These are phyloP conservation scores for Abortiporus biennis DNA, from an alignment of 1,284 basidiomycete genomes.

Conservation along the genomic window DNA sequence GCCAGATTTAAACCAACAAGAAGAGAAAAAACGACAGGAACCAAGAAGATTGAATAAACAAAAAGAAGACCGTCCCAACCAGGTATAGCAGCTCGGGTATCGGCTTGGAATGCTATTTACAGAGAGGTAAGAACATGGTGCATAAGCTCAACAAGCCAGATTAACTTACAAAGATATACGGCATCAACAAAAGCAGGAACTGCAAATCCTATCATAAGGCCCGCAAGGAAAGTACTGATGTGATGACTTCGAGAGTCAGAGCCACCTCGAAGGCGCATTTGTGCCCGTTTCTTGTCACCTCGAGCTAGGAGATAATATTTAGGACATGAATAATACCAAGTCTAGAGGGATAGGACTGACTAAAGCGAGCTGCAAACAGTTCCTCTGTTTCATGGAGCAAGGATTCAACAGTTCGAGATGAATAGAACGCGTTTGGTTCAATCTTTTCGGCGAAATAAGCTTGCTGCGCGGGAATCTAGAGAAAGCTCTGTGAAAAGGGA, in stretches of 20 bases:
- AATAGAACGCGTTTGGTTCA: slow-evolving; percentile 55
- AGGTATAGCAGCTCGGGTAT: slow-evolving; percentile 55
- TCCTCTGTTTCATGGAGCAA: slow-evolving; percentile 75
- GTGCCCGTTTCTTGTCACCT: slow-evolving; percentile 81
- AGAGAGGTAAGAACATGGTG: not conserved
- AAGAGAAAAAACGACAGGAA: slow-evolving; percentile 76
- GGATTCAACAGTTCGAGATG: slow-evolving; percentile 52
- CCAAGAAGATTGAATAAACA: slow-evolving; percentile 72
- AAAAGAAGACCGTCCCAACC: slow-evolving; percentile 73
- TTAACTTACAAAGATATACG: slow-evolving; percentile 56
- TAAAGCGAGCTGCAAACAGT: slow-evolving; percentile 68
- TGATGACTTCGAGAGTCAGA: slow-evolving; percentile 63
- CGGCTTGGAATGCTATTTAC: slow-evolving; percentile 48
- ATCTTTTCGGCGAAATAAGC: slow-evolving; percentile 50
- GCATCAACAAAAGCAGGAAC: slow-evolving; percentile 74
- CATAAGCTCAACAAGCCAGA: slow-evolving; percentile 9
- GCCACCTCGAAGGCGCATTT: slow-evolving; percentile 59
- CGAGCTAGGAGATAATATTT: slow-evolving; percentile 44
- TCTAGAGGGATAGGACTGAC: slow-evolving; percentile 37
- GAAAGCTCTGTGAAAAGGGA: not conserved
- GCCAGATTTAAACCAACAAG: slow-evolving; percentile 79
- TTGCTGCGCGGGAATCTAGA: slow-evolving; percentile 54
- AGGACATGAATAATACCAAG: not conserved
- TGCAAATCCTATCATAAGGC: slow-evolving; percentile 72
- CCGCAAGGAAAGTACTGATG: slow-evolving; percentile 71